Base-by-base conservation (phyloP, 176 grass and related monocot species). In the Aegilops speltoides region DNA sequence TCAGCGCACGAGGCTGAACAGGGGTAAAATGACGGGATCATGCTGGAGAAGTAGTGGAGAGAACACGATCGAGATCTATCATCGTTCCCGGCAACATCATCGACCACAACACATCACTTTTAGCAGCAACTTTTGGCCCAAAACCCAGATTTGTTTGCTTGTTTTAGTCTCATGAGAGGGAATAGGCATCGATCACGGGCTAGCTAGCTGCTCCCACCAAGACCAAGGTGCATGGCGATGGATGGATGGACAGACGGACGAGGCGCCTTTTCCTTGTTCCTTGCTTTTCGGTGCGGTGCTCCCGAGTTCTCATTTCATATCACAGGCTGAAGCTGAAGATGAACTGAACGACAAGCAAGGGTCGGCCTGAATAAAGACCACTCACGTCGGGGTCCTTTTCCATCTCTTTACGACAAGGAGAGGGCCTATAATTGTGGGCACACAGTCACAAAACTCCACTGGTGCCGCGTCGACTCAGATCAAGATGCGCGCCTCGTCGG, bases 351-450 rank as follows among this genome's bases (percentile, higher is more conserved):
- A 59, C 25, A 37, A 3, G 22, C 40, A 7, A 33, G 79, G 45
- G 1, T 48, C 45, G 45, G 82, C 81, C 87, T 79, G 79, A 59
- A 86, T 19, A 50, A 80, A 76, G 72, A 41, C 82, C 78, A 34
- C 29, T 19, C 70, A 3, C 79, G 41, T 64, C 72, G 31, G 12
- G 37, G 29, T 7, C 26, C 37, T 4, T 57, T 76, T 81, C 52
- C 17, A 20, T 26, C 60, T 28, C 72, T 48, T 86, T 67, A 7
- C 10, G 19, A 59, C 56, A 22, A 59, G 54, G 19, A 59, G 48
- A 57, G 19, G 79, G 71, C 72, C 72, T 17, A 54, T 54, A 54
- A 54, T 54, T 64, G 70, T 64, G 89, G 80, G 73, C 79, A 41
- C 88, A 73, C 17, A 73, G 69, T 59, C 73, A 41, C 19, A 33